phyloP scores from a whole-genome alignment of 768 basidiomycete genomes.

The Termitomyces sp. region DNA sequence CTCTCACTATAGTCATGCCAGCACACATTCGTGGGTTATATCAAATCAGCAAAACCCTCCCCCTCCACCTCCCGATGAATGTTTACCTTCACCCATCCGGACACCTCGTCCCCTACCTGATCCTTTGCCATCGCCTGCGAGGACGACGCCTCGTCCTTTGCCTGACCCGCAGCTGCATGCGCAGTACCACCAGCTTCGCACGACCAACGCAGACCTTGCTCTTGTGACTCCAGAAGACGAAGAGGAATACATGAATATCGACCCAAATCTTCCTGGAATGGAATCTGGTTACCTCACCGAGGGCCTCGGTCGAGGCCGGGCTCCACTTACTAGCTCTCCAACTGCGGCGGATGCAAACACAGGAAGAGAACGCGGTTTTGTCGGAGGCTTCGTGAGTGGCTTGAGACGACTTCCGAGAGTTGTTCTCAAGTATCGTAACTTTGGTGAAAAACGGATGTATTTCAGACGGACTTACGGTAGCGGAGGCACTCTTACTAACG shows the following conservation, averaged over 20 bases:
- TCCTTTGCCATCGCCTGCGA: conserved; percentile 24
- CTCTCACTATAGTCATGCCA: conserved; percentile 21
- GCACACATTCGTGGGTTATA: conserved; percentile 38
- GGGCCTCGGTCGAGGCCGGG: conserved; percentile 14
- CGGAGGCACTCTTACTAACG: conserved; percentile 21
- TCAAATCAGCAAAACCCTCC: conserved; percentile 30
- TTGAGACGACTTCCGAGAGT: conserved; percentile 31
- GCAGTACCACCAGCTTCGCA: conserved; percentile 12
- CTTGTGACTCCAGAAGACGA: conserved; percentile 21
- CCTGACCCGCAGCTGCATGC: conserved; percentile 26
- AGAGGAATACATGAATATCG: conserved; percentile 29
- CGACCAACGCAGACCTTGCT: conserved; percentile 17
- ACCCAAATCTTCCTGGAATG: conserved; percentile 18
- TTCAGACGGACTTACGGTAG: conserved; percentile 22
- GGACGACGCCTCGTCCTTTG: conserved; percentile 27
- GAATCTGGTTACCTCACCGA: conserved; percentile 15
- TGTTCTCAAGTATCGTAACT: conserved; percentile 27
- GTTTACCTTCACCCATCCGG: conserved; percentile 21
- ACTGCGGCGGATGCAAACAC: not conserved
- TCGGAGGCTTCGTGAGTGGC: conserved; percentile 35
- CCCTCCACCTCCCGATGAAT: conserved; percentile 25
- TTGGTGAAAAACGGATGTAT: conserved; percentile 21
- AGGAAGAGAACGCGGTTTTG: conserved; percentile 25
- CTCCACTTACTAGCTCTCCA: not conserved
- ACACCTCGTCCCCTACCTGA: conserved; percentile 30